Conservation (phyloP, 148 eudicot genomes). For the Amaranthus hypochondriacus region DNA sequence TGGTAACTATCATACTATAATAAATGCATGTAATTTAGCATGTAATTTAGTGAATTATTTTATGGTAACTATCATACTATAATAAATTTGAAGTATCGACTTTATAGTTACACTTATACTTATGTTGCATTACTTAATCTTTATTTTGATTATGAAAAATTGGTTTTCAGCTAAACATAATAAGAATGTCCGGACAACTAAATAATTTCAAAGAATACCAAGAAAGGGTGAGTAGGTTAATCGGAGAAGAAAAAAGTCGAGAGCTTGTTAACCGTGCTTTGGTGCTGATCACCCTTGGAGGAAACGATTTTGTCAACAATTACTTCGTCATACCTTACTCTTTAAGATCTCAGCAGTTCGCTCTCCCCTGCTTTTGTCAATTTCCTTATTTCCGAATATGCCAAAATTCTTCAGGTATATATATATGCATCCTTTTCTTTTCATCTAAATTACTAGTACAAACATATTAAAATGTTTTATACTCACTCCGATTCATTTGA, state of each 20-base stretch:
- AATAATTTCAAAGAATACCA: conserved; percentile 44
- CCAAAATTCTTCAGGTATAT: conserved; percentile 39
- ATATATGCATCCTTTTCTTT: neutral
- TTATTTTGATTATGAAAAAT: neutral
- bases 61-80: too few species aligned
- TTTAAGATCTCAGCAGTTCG: conserved; percentile 39
- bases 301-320: conserved; percentile 65
- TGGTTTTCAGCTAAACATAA: conserved; percentile 42
- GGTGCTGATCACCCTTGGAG: conserved; percentile 55
- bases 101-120: too few species aligned
- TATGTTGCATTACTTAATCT: too few species aligned
- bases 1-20: too few species aligned
- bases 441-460: neutral
- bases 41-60: too few species aligned
- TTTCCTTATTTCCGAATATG: conserved; percentile 45
- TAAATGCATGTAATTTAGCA: too few species aligned
- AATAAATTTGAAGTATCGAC: too few species aligned
- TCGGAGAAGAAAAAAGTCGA: conserved; percentile 31
- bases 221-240: conserved; percentile 32
- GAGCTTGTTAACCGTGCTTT: conserved; percentile 44
- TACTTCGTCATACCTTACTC: conserved; percentile 49
- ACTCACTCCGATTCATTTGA: too few species aligned
- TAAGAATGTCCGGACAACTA: conserved; percentile 41
- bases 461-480: neutral
- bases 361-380: conserved; percentile 37